Percentiles rank a stretch among this genome's conserved stretches.
These are phyloP conservation scores for Fusarium sambucinum DNA, from an alignment of 2,329 filamentous ascomycete genomes.

Conservation along the genomic window DNA sequence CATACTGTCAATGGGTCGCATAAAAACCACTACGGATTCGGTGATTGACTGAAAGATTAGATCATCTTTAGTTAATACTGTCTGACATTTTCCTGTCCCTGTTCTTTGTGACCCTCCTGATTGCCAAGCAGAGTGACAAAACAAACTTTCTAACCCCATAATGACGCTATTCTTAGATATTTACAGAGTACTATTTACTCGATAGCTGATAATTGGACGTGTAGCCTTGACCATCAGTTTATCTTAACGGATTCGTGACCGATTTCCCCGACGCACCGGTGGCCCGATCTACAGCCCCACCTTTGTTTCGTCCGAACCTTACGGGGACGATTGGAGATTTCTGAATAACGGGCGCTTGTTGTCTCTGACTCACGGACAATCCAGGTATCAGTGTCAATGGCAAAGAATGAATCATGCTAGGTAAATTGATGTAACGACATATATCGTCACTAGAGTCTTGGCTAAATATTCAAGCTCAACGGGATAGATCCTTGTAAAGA, in stretches of 20 bases:
- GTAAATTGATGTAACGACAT: slow-evolving; percentile 4
- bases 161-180: not conserved
- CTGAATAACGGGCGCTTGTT: not conserved
- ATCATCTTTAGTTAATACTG: too few relatives aligned
- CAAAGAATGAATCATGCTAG: not conserved
- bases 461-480: not conserved
- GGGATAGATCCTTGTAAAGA: slow-evolving; percentile 3
- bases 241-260: not conserved
- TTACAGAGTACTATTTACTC: not conserved
- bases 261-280: slow-evolving; percentile 15
- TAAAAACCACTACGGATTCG: too few relatives aligned
- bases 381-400: not conserved
- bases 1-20: not conserved
- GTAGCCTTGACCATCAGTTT: too few relatives aligned
- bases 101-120: too few relatives aligned
- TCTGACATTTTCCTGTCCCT: too few relatives aligned
- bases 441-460: slow-evolving; percentile 3
- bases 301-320: slow-evolving; percentile 1
- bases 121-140: too few relatives aligned
- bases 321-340: slow-evolving; percentile 9
- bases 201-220: not conserved
- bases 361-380: slow-evolving; percentile 4
- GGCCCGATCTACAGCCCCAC: slow-evolving; percentile 18
- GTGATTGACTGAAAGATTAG: too few relatives aligned
- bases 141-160: not conserved